Conservation (phyloP, 148 eudicot genomes). For the Cornus florida region DNA sequence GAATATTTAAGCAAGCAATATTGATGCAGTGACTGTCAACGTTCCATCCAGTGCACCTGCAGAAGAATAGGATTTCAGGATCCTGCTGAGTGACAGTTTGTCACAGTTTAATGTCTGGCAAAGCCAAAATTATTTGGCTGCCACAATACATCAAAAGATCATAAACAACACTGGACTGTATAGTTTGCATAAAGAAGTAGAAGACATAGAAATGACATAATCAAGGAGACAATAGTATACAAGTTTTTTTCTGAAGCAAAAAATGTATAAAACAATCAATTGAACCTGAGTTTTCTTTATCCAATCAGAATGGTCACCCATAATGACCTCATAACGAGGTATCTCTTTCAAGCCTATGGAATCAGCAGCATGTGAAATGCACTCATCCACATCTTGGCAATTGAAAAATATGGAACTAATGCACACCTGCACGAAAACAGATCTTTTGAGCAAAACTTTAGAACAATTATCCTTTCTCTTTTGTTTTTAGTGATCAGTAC, state of each 20-base stretch:
- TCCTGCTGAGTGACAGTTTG: too few species aligned
- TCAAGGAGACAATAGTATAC: not conserved
- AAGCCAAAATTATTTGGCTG: too few species aligned
- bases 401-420: slow-evolving; percentile 70
- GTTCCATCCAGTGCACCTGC: too few species aligned
- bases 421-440: slow-evolving; percentile 54
- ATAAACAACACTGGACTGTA: not conserved
- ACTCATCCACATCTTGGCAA: slow-evolving; percentile 55
- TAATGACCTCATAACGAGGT: slow-evolving; percentile 64
- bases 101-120: too few species aligned
- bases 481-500: not conserved
- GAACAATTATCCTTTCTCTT: not conserved
- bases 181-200: not conserved
- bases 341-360: slow-evolving; percentile 76
- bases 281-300: slow-evolving; percentile 74
- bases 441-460: not conserved
- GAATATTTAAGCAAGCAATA: too few species aligned
- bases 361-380: slow-evolving; percentile 77
- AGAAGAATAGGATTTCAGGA: too few species aligned
- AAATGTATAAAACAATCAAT: slow-evolving; percentile 6
- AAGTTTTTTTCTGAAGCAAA: not conserved
- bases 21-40: too few species aligned
- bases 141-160: too few species aligned
- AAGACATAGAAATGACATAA: not conserved
- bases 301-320: slow-evolving; percentile 82